Conservation (phyloP, 177 flowering plant species). For the Vitis hybrid region DNA sequence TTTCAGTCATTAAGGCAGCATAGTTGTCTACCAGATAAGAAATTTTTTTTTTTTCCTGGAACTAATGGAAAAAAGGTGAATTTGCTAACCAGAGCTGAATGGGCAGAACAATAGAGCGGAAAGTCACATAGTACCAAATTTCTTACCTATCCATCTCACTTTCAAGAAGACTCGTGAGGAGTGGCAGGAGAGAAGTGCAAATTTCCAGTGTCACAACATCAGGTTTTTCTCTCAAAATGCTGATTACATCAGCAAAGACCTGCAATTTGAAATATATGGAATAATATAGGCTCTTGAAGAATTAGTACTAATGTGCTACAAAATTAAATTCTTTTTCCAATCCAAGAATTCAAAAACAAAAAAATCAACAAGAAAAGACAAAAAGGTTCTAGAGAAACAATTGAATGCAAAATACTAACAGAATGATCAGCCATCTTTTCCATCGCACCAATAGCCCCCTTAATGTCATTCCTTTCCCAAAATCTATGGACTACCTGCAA, state of each 20-base stretch:
- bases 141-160: constrained; percentile 83
- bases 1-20: too few relatives aligned
- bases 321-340: background rate
- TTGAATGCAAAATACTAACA: constrained; percentile 42
- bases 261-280: constrained; percentile 24
- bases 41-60: background rate
- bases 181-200: constrained; percentile 81
- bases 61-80: background rate
- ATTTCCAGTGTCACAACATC: constrained; percentile 75
- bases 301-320: background rate
- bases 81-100: background rate
- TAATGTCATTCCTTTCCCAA: constrained; percentile 85
- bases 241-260: constrained; percentile 84
- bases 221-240: constrained; percentile 63
- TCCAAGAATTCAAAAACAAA: background rate
- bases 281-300: background rate
- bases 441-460: constrained; percentile 71
- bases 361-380: constrained; percentile 3
- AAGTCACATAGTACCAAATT: background rate
- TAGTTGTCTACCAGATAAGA: background rate
- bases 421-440: constrained; percentile 90
- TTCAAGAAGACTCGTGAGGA: constrained; percentile 65
- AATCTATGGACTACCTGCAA: constrained; percentile 64
- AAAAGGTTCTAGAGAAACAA: background rate
- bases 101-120: background rate